Percentiles rank a stretch among this genome's conserved stretches.
Conservation (phyloP, 2,329 filamentous ascomycete genomes). For the Cladosporium sphaerospermum region DNA sequence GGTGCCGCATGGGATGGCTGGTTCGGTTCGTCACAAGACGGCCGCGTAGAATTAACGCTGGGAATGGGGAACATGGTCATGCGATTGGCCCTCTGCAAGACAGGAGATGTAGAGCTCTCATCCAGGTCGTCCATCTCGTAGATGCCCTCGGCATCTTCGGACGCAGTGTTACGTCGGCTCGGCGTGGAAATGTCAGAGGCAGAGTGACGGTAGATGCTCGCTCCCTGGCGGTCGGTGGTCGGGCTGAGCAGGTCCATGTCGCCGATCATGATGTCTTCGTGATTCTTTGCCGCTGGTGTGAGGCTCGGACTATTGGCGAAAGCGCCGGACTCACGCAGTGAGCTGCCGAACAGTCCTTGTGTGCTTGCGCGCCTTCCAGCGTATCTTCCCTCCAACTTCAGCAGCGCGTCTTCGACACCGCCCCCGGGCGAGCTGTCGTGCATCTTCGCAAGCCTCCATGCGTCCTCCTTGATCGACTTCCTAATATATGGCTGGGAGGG, state of each 20-base stretch:
- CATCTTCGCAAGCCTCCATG: slow-evolving; percentile 78
- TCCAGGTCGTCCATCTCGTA: slow-evolving; percentile 8
- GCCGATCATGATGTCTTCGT: slow-evolving; percentile 1
- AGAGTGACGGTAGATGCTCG: slow-evolving; percentile 29
- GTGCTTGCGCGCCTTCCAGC: slow-evolving; percentile 7
- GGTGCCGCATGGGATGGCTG: not conserved
- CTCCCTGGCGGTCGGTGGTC: slow-evolving; percentile 27
- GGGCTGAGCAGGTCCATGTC: slow-evolving; percentile 19
- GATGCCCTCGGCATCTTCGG: not conserved
- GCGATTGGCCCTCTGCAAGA: slow-evolving; percentile 12
- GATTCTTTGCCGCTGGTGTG: not conserved
- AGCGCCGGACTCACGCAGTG: not conserved
- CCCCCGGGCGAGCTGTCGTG: slow-evolving; percentile 73
- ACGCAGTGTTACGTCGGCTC: not conserved
- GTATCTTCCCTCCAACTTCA: slow-evolving; percentile 77
- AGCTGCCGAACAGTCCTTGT: not conserved
- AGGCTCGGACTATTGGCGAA: not conserved
- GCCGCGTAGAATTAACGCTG: slow-evolving; percentile 1
- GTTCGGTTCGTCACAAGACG: not conserved
- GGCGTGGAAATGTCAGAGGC: slow-evolving; percentile 14
- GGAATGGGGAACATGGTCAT: slow-evolving; percentile 16
- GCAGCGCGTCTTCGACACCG: slow-evolving; percentile 83
- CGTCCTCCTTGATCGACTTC: slow-evolving; percentile 80
- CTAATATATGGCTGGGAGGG: slow-evolving; percentile 48
- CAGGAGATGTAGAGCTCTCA: slow-evolving; percentile 13